Evolutionary conservation across 164 flowering plant species (phyloP).

Genomic region (Umbilicus rupestris): DNA sequence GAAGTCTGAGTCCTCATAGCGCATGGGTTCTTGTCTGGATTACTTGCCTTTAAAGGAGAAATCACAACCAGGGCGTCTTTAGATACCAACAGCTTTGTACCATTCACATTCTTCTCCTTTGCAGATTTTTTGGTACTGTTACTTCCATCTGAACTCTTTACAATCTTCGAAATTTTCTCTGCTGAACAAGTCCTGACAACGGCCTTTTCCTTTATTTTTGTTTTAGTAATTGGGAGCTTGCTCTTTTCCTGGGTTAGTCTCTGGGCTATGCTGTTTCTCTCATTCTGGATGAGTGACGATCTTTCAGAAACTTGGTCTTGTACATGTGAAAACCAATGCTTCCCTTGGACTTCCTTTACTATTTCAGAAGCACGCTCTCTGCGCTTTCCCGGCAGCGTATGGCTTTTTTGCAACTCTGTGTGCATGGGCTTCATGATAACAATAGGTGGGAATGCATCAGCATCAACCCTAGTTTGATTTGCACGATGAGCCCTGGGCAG

Average conservation of each 20-base stretch:
- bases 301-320: conserved; percentile 7
- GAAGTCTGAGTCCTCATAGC: conserved; percentile 15
- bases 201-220: conserved; percentile 16
- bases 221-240: conserved; percentile 7
- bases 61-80: conserved; percentile 22
- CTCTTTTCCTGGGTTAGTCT: conserved; percentile 12
- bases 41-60: conserved; percentile 19
- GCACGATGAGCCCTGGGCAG: conserved; percentile 7
- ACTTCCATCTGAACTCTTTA: conserved; percentile 19
- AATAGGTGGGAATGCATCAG: conserved; percentile 48
- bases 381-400: background rate
- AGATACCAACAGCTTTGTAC: conserved; percentile 14
- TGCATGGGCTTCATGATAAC: conserved; percentile 66
- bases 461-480: conserved; percentile 10
- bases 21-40: conserved; percentile 18
- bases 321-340: conserved; percentile 15
- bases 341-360: conserved; percentile 17
- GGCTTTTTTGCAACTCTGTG: conserved; percentile 14
- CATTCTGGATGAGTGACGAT: conserved; percentile 13
- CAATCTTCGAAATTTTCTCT: conserved; percentile 19
- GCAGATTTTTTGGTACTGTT: conserved; percentile 17
- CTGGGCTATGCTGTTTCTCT: conserved; percentile 13
- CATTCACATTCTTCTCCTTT: conserved; percentile 22
- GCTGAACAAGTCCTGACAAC: conserved; percentile 18
- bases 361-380: conserved; percentile 18